These are phyloP conservation scores for Puccinia coronata DNA, from an alignment of 1,284 basidiomycete genomes.

Conservation along the genomic window DNA sequence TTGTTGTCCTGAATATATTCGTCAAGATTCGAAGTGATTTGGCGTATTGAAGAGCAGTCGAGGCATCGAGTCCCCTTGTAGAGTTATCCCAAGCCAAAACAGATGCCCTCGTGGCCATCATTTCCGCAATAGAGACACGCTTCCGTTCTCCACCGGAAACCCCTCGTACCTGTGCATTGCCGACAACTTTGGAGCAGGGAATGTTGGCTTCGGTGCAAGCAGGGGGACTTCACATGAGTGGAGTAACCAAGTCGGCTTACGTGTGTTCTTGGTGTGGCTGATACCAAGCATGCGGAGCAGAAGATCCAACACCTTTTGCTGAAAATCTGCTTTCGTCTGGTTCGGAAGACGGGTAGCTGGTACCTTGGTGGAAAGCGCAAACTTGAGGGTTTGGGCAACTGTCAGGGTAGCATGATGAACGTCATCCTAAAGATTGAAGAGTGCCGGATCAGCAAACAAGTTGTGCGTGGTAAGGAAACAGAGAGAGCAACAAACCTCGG, in stretches of 20 bases:
- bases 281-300: constrained; percentile 64
- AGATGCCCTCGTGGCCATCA: constrained; percentile 61
- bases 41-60: constrained; percentile 66
- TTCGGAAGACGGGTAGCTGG: constrained; percentile 64
- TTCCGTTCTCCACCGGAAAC: constrained; percentile 66
- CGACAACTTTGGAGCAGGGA: constrained; percentile 59
- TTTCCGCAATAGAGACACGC: constrained; percentile 67
- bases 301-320: constrained; percentile 63
- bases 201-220: neutral
- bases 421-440: constrained; percentile 64
- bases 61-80: constrained; percentile 73
- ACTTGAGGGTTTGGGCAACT: constrained; percentile 65
- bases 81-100: constrained; percentile 61
- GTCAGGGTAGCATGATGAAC: constrained; percentile 67
- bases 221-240: neutral
- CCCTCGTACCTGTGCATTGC: constrained; percentile 65
- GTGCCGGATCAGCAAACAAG: neutral
- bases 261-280: constrained; percentile 42
- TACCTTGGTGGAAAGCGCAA: constrained; percentile 64
- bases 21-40: constrained; percentile 65
- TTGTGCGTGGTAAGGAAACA: neutral
- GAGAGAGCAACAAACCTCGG: constrained; percentile 7
- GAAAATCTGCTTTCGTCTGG: constrained; percentile 62
- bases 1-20: constrained; percentile 61
- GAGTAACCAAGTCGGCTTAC: neutral